Base-by-base conservation (phyloP, 805 yeast species). In the Grigorovia humatica region DNA sequence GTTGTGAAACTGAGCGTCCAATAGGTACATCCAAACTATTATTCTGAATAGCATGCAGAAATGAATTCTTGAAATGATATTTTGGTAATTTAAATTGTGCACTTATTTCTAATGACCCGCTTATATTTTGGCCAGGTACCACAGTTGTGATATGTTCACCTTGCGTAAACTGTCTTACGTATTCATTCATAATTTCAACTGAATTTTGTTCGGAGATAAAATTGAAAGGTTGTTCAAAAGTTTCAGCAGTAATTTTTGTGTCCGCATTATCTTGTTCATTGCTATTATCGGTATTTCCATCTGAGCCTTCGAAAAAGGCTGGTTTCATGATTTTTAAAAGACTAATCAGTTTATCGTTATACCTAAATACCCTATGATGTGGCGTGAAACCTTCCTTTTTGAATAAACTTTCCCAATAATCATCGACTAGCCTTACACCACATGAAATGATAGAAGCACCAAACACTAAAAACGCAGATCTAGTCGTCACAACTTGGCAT, bases 381-480 rank as follows among this genome's bases (percentile, higher is more conserved):
- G 73, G 71, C 1, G 74, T 70, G 48, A 75, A 73, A 0, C 75
- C 75, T 54, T 75, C 75, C 18, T 66, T 68, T 42, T 61, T 64
- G 0, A 74, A 74, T 3, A 65, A 57, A 3, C 66, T 67, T 54
- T 78, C 82, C 80, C 81, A 80, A 59, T 80, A 79, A 60, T 79
- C 84, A 61, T 79, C 83, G 2, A 62, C 54, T 4, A 79, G 68
- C 52, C 83, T 69, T 41, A 65, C 63, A 7, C 83, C 84, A n/a
- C 65, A 60, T 1, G 64, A 64, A 19, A 80, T 60, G 2, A 75
- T 60, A 20, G 77, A 64, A 1, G 82, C 77, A 40, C 83, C 83
- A 62, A 77, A 79, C 47, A 67, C 68, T 49, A 78, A 65, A 56
- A 63, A 80, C 46, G 76, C 69, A 1, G 76, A 70, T 46, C 73